Percentiles rank a stretch among this genome's conserved stretches.
These are phyloP conservation scores for Aegilops umbellulata DNA, from an alignment of 176 grass and related monocot genomes.

Conservation along the genomic window DNA sequence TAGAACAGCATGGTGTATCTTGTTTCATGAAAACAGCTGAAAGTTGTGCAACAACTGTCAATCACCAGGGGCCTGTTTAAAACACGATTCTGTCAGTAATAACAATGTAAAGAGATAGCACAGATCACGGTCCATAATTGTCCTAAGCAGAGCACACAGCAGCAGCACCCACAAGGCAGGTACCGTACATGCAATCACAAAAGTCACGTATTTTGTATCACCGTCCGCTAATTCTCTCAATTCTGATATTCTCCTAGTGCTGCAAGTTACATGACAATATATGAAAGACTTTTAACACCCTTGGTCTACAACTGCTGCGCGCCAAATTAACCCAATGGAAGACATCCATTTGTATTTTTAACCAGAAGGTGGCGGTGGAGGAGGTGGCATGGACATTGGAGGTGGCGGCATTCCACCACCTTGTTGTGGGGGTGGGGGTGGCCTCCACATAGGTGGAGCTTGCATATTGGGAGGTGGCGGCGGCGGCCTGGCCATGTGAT, in stretches of 20 bases:
- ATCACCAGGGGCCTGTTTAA: neutral
- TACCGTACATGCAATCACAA: slow-evolving; percentile 17
- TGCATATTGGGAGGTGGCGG: slow-evolving; percentile 43
- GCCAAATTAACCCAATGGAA: slow-evolving; percentile 3
- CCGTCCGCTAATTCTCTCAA: neutral
- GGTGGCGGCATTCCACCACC: slow-evolving; percentile 48
- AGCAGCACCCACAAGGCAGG: neutral
- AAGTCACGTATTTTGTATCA: slow-evolving; percentile 30
- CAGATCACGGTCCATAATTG: neutral
- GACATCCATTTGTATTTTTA: slow-evolving; percentile 10
- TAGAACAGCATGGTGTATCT: neutral
- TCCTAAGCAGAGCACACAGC: neutral
- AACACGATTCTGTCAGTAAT: neutral
- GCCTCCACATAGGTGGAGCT: slow-evolving; percentile 68
- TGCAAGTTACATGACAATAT: slow-evolving; percentile 31
- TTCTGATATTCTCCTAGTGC: neutral
- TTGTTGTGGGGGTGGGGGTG: slow-evolving; percentile 59
- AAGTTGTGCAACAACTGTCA: neutral
- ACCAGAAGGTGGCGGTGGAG: slow-evolving; percentile 39
- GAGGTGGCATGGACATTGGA: slow-evolving; percentile 50
- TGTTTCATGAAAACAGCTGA: neutral
- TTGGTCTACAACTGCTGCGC: slow-evolving; percentile 32
- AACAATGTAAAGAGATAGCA: slow-evolving; percentile 2
- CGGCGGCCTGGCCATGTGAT: slow-evolving; percentile 68
- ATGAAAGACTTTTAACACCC: slow-evolving; percentile 22